A percentile compares a stretch with the other conserved stretches of the same genome.
Evolutionary conservation across 768 basidiomycete species (phyloP).

Genomic region (Gymnopilus junonius): DNA sequence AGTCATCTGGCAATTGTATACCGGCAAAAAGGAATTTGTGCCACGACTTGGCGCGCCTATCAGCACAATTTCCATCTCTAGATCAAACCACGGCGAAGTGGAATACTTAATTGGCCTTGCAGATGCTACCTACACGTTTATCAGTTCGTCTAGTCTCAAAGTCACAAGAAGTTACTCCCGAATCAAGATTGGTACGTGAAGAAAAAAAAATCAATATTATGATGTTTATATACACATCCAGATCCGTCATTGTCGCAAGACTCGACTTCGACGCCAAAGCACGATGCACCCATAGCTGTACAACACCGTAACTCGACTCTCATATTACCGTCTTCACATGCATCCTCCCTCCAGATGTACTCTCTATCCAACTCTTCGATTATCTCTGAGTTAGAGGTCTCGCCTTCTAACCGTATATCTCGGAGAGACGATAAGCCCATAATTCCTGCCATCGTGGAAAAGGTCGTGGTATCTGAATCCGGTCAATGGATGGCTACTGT

Average conservation of each 20-base stretch:
- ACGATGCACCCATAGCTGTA: conserved; percentile 68
- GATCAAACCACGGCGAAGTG: conserved; percentile 61
- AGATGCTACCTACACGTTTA: conserved; percentile 81
- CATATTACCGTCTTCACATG: conserved; percentile 91
- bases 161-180: conserved; percentile 75
- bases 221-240: conserved; percentile 11
- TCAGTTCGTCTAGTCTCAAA: conserved; percentile 73
- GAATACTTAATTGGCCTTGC: conserved; percentile 85
- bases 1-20: conserved; percentile 96
- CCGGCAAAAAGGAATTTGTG: conserved; percentile 88
- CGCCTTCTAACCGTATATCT: conserved; percentile 91
- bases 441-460: conserved; percentile 77
- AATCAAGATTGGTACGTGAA: conserved; percentile 71
- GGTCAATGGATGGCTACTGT: conserved; percentile 93
- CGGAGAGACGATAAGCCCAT: conserved; percentile 77
- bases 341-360: conserved; percentile 93
- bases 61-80: conserved; percentile 64
- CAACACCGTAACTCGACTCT: conserved; percentile 77
- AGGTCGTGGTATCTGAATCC: conserved; percentile 63
- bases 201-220: neutral
- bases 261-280: conserved; percentile 42
- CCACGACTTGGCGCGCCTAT: conserved; percentile 92
- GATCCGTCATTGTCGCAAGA: conserved; percentile 34
- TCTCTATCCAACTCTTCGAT: conserved; percentile 73
- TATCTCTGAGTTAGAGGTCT: conserved; percentile 87